phyloP scores from a whole-genome alignment of 78 protist genomes.

The Dictyostelium firmibasis region DNA sequence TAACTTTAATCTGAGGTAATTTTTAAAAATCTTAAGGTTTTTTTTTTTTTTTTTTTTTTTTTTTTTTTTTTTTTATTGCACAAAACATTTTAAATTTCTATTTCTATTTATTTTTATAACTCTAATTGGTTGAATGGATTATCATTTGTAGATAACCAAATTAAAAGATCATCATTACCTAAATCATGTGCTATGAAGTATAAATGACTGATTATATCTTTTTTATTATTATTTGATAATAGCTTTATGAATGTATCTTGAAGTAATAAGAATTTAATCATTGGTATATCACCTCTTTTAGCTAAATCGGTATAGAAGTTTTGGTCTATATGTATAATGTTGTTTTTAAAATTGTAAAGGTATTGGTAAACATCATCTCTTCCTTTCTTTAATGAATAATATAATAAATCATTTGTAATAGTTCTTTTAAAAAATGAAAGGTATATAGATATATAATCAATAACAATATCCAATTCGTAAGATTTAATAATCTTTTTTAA shows the following conservation, averaged over 20 bases:
- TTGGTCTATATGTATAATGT: not conserved
- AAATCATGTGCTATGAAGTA: not conserved
- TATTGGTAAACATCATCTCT: not conserved
- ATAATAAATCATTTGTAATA: not conserved
- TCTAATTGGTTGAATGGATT: too few species aligned
- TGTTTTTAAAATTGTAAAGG: not conserved
- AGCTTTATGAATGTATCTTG: not conserved
- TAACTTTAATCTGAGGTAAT: too few species aligned
- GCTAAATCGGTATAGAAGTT: not conserved
- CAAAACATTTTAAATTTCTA: too few species aligned
- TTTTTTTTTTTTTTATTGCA: too few species aligned
- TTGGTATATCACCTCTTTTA: not conserved
- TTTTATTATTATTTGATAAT: not conserved
- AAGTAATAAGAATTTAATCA: not conserved
- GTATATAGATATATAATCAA: not conserved
- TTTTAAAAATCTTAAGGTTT: too few species aligned
- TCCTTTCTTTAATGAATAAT: not conserved
- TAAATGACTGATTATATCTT: not conserved
- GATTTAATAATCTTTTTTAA: not conserved
- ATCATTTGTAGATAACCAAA: too few species aligned
- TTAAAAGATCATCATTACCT: not conserved
- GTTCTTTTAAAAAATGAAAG: not conserved
- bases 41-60: too few species aligned
- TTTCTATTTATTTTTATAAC: too few species aligned
- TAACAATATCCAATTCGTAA: not conserved